These are phyloP conservation scores for Coccomyxa sp. DNA, from an alignment of 139 green algal genomes.

Conservation along the genomic window DNA sequence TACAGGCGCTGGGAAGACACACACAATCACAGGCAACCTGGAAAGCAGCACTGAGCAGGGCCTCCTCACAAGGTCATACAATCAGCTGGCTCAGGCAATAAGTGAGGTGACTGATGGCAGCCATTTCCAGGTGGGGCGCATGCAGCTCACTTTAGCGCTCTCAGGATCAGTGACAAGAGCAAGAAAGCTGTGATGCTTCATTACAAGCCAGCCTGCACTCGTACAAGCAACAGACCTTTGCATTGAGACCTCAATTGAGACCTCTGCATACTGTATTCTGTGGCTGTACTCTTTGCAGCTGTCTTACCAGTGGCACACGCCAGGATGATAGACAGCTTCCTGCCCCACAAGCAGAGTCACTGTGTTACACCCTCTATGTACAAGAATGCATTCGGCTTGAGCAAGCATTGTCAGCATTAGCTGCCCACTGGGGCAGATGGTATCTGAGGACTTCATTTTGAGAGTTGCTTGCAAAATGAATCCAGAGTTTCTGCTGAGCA, in stretches of 20 bases:
- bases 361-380: not conserved
- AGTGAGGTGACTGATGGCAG: not conserved
- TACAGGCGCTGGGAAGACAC: constrained; percentile 76
- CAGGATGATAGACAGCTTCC: not conserved
- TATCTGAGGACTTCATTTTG: too few relatives aligned
- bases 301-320: too few relatives aligned
- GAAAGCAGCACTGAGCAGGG: constrained; percentile 16
- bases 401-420: not conserved
- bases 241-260: too few relatives aligned
- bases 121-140: not conserved
- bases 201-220: not conserved
- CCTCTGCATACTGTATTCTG: too few relatives aligned
- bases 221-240: not conserved
- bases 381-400: not conserved
- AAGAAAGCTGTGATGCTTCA: not conserved
- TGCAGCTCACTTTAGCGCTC: too few relatives aligned
- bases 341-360: not conserved
- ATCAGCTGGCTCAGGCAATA: constrained; percentile 39
- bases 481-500: too few relatives aligned
- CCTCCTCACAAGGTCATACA: constrained; percentile 59
- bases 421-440: too few relatives aligned
- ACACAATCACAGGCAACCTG: constrained; percentile 61
- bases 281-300: too few relatives aligned
- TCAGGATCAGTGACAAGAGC: not conserved
- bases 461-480: too few relatives aligned